Percentiles rank a stretch among this genome's conserved stretches.
phyloP scores from a whole-genome alignment of 345 rosid species.

The rapeseed (Brassica napus) region Da-Ae NC_063439.1:28397001-28397500 shows the following conservation, averaged over 20 bases:
- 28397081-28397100: slow-evolving; percentile 33
- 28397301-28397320: slow-evolving; percentile 67
- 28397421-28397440: slow-evolving; percentile 63
- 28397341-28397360: slow-evolving; percentile 69
- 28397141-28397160: slow-evolving; percentile 80
- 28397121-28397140: slow-evolving; percentile 46
- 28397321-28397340: slow-evolving; percentile 82
- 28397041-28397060: slow-evolving; percentile 13
- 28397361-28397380: slow-evolving; percentile 65
- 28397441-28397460: slow-evolving; percentile 42
- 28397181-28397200: slow-evolving; percentile 40
- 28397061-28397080: slow-evolving; percentile 1
- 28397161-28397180: slow-evolving; percentile 64
- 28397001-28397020: slow-evolving; percentile 12
- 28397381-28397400: slow-evolving; percentile 88
- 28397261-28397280: slow-evolving; percentile 50
- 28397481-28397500: slow-evolving; percentile 61
- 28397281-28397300: slow-evolving; percentile 47
- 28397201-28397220: slow-evolving; percentile 63
- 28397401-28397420: slow-evolving; percentile 88
- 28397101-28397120: slow-evolving; percentile 42
- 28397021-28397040: slow-evolving; percentile 20
- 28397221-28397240: slow-evolving; percentile 64
- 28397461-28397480: slow-evolving; percentile 53
- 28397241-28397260: slow-evolving; percentile 72